Percentiles rank a stretch among this genome's conserved stretches.
Conservation (phyloP, 129 eudicot genomes). For the Cynara cardunculus region DNA sequence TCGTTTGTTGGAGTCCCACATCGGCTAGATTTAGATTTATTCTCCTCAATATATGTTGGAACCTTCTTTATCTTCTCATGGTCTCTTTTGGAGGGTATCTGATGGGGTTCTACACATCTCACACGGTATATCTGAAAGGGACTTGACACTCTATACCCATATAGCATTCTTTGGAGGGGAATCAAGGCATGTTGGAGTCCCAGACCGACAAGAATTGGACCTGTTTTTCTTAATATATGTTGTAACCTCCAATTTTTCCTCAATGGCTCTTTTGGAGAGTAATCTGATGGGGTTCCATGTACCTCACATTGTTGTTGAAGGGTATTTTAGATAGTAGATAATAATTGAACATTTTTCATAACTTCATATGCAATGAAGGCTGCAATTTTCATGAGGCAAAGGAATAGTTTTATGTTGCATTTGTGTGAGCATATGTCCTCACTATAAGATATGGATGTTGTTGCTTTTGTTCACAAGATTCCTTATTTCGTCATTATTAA, state of each 20-base stretch:
- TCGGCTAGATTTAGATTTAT: neutral
- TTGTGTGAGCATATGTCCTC: neutral
- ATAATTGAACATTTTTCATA: neutral
- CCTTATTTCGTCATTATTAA: too few relatives aligned
- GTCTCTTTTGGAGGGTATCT: neutral
- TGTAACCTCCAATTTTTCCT: neutral
- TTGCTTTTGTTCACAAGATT: too few relatives aligned
- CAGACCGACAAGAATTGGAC: too few relatives aligned
- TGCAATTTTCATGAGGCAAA: neutral
- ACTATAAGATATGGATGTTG: too few relatives aligned
- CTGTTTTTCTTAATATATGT: too few relatives aligned
- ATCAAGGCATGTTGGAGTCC: neutral
- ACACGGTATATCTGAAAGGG: neutral
- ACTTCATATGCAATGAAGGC: neutral
- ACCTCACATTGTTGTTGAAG: neutral
- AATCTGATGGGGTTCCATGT: neutral
- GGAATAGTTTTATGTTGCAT: neutral
- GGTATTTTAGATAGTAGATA: neutral
- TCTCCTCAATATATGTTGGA: neutral
- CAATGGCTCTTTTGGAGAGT: neutral
- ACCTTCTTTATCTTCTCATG: neutral
- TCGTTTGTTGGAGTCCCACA: neutral
- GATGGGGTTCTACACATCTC: neutral
- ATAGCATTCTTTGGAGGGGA: neutral
- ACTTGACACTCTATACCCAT: neutral